A percentile compares a stretch with the other conserved stretches of the same genome.
Conservation (phyloP, 805 yeast species). For the Candida ortonii region DNA sequence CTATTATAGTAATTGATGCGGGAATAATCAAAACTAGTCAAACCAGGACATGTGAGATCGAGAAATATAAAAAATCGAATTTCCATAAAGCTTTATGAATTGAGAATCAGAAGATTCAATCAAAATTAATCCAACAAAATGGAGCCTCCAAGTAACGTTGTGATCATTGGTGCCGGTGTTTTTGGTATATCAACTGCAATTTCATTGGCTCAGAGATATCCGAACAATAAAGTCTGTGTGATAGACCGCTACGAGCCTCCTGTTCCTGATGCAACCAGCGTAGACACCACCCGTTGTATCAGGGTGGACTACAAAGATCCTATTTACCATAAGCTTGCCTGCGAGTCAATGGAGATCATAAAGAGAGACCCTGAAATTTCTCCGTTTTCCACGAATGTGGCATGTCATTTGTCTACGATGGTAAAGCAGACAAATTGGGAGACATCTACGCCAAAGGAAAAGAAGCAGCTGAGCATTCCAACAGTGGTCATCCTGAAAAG, state of each 20-base stretch:
- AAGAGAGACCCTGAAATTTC: conserved; percentile 22
- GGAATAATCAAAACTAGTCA: too few relatives aligned
- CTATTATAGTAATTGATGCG: too few relatives aligned
- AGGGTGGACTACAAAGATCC: conserved; percentile 25
- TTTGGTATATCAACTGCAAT: conserved; percentile 48
- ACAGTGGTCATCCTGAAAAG: conserved; percentile 10
- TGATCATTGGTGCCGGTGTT: conserved; percentile 49
- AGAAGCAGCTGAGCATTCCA: conserved; percentile 16
- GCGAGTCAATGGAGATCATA: conserved; percentile 20
- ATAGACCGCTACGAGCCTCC: conserved; percentile 30
- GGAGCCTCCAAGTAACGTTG: conserved; percentile 13
- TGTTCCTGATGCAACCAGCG: conserved; percentile 26
- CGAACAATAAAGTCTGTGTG: conserved; percentile 16
- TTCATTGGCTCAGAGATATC: conserved; percentile 22
- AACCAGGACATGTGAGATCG: too few relatives aligned
- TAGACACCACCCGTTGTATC: conserved; percentile 27
- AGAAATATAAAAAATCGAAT: too few relatives aligned
- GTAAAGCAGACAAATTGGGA: conserved; percentile 25
- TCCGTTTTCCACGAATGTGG: conserved; percentile 25
- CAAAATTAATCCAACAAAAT: conserved; percentile 5
- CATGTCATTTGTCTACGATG: conserved; percentile 27
- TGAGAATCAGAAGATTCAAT: too few relatives aligned
- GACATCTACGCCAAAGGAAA: conserved; percentile 19
- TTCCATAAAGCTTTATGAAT: too few relatives aligned
- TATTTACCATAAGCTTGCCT: conserved; percentile 21